Base-by-base conservation (phyloP, 768 basidiomycete species). In the Boletus rubropictus region DNA sequence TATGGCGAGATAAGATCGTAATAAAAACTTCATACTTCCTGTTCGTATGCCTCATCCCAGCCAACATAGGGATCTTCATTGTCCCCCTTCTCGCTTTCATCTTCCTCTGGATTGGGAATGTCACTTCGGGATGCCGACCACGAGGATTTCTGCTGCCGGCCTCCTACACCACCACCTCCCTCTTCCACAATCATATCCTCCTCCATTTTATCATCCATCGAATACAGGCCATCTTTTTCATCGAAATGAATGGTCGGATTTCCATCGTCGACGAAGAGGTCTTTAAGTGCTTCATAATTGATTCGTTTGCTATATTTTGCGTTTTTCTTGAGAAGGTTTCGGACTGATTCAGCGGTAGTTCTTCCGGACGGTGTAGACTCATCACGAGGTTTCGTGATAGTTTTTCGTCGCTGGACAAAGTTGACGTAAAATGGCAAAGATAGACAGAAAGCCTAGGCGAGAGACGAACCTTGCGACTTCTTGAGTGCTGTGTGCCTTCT, bases 281-380 rank as follows among this genome's bases (percentile, higher is more conserved):
- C 79, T 55, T 87, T 85, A 44, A 94, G 78, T 1, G 89, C 90
- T 55, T 89, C 86, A 63, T 95, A 96, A 64, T 96, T 96, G 69
- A 95, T 94, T 42, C 90, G 81, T 60, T 89, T 89, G 68, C 88
- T 91, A 67, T 93, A 92, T 60, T 82, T 86, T 20, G 82, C 77
- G 53, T 86, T 91, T 69, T 90, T 89, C 72, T 86, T 85, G 57
- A 92, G 73, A 29, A 94, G 74, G 49, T 66, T 68, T 22, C 58
- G 65, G 32, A 66, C 65, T 21, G 65, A 68, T 39, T 66, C 65
- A 1, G 66, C 65, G 37, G 64, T 64, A 12, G 66, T 66, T 44
- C 47, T 66, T 31, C 64, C 65, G 6, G 65, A 68, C 4, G 66
- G 80, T 7, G 80, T 87, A 0, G 82, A 75, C 10, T 85, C 78